Conservation (phyloP, 2,329 filamentous ascomycete species). For the Alternaria panax region DNA sequence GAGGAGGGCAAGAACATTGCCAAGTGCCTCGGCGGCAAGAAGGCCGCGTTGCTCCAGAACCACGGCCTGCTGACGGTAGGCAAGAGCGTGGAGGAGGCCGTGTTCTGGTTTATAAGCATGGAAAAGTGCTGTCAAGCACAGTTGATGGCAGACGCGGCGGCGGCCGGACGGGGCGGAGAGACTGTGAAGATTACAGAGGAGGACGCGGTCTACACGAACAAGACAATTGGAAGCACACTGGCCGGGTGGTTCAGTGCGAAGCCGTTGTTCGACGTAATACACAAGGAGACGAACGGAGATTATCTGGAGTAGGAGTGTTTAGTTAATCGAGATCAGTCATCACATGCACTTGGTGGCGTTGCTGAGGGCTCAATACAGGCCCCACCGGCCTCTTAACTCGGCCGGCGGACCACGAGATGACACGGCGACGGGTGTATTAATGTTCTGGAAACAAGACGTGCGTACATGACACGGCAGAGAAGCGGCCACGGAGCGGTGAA, state of each 20-base stretch:
- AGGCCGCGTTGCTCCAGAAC: conserved; percentile 62
- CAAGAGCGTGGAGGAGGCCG: conserved; percentile 58
- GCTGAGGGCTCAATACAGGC: background rate
- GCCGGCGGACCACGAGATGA: background rate
- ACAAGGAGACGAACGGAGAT: conserved; percentile 65
- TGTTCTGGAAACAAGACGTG: conserved; percentile 23
- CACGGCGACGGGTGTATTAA: conserved; percentile 3
- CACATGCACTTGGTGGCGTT: background rate
- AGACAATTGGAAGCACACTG: conserved; percentile 66
- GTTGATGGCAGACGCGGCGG: conserved; percentile 62
- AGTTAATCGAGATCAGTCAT: background rate
- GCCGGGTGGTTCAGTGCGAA: conserved; percentile 74
- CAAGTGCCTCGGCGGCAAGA: conserved; percentile 56
- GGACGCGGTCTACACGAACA: conserved; percentile 72
- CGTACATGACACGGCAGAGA: conserved; percentile 11
- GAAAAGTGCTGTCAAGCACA: conserved; percentile 64
- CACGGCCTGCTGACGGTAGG: conserved; percentile 62
- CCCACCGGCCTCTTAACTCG: background rate
- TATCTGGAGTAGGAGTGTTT: conserved; percentile 56
- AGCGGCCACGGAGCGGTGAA: background rate
- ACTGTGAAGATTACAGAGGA: conserved; percentile 73
- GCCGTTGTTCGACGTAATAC: conserved; percentile 74
- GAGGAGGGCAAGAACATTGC: conserved; percentile 64
- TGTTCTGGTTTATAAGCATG: conserved; percentile 63
- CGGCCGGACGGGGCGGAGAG: conserved; percentile 66